Evolutionary conservation across 2,329 filamentous ascomycete genomes (phyloP).

Genomic region (Fusarium ramigenum): DNA sequence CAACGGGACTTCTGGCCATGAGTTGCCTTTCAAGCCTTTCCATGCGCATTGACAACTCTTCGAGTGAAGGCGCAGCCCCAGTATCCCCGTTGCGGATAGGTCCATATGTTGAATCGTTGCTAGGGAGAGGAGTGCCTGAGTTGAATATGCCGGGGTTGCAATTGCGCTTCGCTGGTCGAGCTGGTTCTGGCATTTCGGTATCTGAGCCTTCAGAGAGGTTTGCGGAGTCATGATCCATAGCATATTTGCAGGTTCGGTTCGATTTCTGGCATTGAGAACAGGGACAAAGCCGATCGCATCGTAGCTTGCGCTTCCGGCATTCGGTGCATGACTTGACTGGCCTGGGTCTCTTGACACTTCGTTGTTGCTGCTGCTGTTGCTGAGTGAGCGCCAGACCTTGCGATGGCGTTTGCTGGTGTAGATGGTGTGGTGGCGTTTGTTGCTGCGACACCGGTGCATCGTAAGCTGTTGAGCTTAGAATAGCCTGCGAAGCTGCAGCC

Average conservation of each 20-base stretch:
- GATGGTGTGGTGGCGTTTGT: constrained; percentile 42
- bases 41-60: constrained; percentile 60
- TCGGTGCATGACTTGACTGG: constrained; percentile 67
- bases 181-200: constrained; percentile 45
- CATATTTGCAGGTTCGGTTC: constrained; percentile 63
- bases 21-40: constrained; percentile 64
- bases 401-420: constrained; percentile 42
- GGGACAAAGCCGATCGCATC: constrained; percentile 64
- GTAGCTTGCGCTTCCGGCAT: constrained; percentile 66
- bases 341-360: constrained; percentile 62
- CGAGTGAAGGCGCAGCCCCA: constrained; percentile 49
- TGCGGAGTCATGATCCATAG: constrained; percentile 58
- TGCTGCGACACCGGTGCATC: constrained; percentile 41
- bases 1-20: constrained; percentile 53
- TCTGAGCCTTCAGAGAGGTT: constrained; percentile 62
- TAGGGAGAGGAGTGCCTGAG: constrained; percentile 31
- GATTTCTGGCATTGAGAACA: constrained; percentile 68
- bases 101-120: constrained; percentile 38
- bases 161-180: constrained; percentile 52
- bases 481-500: constrained; percentile 18
- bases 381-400: constrained; percentile 34
- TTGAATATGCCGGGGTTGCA: constrained; percentile 44
- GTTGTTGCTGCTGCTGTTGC: constrained; percentile 47
- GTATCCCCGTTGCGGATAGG: constrained; percentile 48
- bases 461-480: constrained; percentile 36